Evolutionary conservation across 768 basidiomycete genomes (phyloP), one percentile per base, ranked within the genome.

Genomic region (Lanmaoa rubissima): DNA sequence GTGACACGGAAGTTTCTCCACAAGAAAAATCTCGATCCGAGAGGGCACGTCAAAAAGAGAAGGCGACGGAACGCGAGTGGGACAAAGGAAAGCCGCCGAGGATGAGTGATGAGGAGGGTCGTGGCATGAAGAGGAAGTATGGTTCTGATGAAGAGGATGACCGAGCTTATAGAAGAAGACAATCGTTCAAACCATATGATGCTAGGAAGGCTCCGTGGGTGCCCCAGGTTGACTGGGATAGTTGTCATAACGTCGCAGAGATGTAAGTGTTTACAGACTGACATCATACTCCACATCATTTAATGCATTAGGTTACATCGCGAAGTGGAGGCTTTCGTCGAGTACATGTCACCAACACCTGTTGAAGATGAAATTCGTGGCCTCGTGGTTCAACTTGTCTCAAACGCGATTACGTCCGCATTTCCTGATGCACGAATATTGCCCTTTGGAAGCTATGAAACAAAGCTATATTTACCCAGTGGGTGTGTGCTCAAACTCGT

Each of bases 391-490:
- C 69, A 79, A 21, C 77, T 85, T 36, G 89, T 98, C 54, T 79
- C 85, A 0, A 77, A 78, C 17, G 84, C 86, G 2, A 79, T 98
- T 46, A 74, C 74, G 7, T 64, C 72, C n/a, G 69, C 76, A 11
- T 97, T 92, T 75, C 82, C 86, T 0, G 92, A 95, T 64, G 93
- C 94, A 10, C 74, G 79, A 35, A 87, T 98, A 4, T 74, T 82
- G 55, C 90, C 94, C 1, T 99, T 98, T 70, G 97, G 97, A 21
- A 93, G 90, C 67, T 96, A 87, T 70, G 86, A 90, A 68, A 98
- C 96, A 7, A 92, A 93, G 65, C 76, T 98, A 14, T 99, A 98
- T 70, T 80, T 98, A 21, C 96, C 97, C 4, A 76, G 83, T 51
- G 95, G 95, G 95, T 97, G 71, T 66, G 89, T 75, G 32, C 48